Evolutionary conservation across 2,329 filamentous ascomycete species (phyloP).

Genomic region (Pyrenophora teres): DNA sequence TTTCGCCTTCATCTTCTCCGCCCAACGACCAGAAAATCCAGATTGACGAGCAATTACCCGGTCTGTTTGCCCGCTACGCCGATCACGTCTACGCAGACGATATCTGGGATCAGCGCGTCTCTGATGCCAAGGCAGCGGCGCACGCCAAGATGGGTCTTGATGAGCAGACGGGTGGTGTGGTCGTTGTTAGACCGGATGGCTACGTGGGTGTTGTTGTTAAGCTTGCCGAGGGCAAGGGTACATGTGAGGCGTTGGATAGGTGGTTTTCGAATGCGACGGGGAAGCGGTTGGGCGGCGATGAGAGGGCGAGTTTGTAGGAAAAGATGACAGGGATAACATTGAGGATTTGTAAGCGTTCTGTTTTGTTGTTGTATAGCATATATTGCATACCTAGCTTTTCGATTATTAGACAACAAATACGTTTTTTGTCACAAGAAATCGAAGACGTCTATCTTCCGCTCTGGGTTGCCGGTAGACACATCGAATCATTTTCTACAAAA

Average conservation of each 20-base stretch:
- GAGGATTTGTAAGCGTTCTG: too few relatives aligned
- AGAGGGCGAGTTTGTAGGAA: conserved; percentile 38
- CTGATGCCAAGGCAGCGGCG: conserved; percentile 71
- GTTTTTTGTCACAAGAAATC: too few relatives aligned
- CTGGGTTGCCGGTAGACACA: too few relatives aligned
- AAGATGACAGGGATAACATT: too few relatives aligned
- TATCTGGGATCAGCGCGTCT: conserved; percentile 71
- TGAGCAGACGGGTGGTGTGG: conserved; percentile 73
- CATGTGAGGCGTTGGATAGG: conserved; percentile 79
- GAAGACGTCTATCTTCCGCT: too few relatives aligned
- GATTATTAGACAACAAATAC: too few relatives aligned
- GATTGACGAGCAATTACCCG: conserved; percentile 71
- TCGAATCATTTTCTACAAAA: too few relatives aligned
- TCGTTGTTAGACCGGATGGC: conserved; percentile 84
- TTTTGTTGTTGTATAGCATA: too few relatives aligned
- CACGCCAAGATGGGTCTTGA: conserved; percentile 87
- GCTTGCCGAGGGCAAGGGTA: conserved; percentile 76
- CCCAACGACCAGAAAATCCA: conserved; percentile 71
- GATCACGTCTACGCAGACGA: conserved; percentile 89
- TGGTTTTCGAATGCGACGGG: conserved; percentile 79
- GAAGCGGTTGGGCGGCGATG: conserved; percentile 56
- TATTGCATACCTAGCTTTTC: too few relatives aligned
- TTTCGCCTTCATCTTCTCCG: conserved; percentile 75
- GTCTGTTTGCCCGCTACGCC: conserved; percentile 72
- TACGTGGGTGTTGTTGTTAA: conserved; percentile 79